A percentile compares a stretch with the other conserved stretches of the same genome.
Evolutionary conservation across 2,329 filamentous ascomycete species (phyloP).

Genomic region (Aureobasidium zeae): DNA sequence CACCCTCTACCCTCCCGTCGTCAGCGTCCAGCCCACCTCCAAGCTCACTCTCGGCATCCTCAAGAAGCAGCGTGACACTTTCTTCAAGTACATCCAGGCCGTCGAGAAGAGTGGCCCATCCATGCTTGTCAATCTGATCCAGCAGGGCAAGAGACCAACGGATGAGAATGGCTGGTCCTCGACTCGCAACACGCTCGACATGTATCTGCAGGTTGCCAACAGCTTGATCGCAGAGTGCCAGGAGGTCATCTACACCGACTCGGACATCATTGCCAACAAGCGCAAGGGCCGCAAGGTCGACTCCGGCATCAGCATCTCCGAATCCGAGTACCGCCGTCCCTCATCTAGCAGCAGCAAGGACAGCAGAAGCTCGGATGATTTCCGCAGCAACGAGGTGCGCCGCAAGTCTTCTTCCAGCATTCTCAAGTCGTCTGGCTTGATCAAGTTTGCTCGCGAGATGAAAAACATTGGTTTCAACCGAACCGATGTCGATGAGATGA

Average conservation of each 20-base stretch:
- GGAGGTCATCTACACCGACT: conserved; percentile 38
- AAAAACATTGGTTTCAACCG: conserved; percentile 48
- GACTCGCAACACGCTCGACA: conserved; percentile 42
- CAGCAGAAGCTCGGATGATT: conserved; percentile 20
- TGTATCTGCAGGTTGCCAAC: conserved; percentile 50
- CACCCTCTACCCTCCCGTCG: conserved; percentile 53
- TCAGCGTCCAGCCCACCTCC: conserved; percentile 40
- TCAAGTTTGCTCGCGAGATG: conserved; percentile 51
- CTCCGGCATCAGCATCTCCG: conserved; percentile 53
- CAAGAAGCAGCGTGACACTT: conserved; percentile 49
- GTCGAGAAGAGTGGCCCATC: conserved; percentile 48
- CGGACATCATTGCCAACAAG: conserved; percentile 27
- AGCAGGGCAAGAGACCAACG: conserved; percentile 41
- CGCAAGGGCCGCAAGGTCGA: conserved; percentile 49
- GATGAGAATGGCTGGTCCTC: conserved; percentile 49
- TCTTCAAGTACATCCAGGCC: conserved; percentile 52
- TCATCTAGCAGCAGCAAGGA: conserved; percentile 27
- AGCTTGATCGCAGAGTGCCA: conserved; percentile 53
- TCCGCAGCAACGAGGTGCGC: conserved; percentile 19
- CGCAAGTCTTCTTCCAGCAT: conserved; percentile 18
- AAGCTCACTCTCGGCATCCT: conserved; percentile 45
- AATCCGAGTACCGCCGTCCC: conserved; percentile 27
- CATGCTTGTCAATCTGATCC: conserved; percentile 45
- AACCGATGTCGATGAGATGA: conserved; percentile 42
- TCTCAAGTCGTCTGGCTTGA: conserved; percentile 41